Evolutionary conservation across 441 rosid species (phyloP).

Genomic region (Erodium chrysanthum): DNA sequence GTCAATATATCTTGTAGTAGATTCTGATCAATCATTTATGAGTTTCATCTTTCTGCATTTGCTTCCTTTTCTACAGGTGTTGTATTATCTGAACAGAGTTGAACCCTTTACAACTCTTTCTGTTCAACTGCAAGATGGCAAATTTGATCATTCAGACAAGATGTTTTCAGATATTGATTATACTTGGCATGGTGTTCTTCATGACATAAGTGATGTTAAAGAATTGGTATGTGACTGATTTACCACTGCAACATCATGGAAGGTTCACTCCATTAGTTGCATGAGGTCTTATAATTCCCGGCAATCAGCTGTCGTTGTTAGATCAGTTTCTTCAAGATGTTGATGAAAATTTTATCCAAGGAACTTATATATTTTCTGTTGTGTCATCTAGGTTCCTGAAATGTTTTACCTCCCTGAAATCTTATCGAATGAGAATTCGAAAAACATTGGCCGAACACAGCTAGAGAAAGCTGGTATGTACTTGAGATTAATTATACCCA

Average conservation of each 20-base stretch:
- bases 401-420: constrained; percentile 93
- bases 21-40: too few relatives aligned
- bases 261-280: too few relatives aligned
- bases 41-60: constrained; percentile 12
- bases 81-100: constrained; percentile 89
- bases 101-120: constrained; percentile 97
- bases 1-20: neutral
- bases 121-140: constrained; percentile 98
- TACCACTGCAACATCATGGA: constrained; percentile 9
- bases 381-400: constrained; percentile 77
- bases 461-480: constrained; percentile 80
- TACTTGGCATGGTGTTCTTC: constrained; percentile 96
- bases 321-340: constrained; percentile 4
- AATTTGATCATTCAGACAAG: constrained; percentile 97
- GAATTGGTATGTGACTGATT: constrained; percentile 66
- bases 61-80: constrained; percentile 48
- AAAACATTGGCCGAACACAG: constrained; percentile 86
- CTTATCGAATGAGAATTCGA: constrained; percentile 75
- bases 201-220: constrained; percentile 99
- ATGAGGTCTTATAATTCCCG: neutral
- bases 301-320: constrained; percentile 8
- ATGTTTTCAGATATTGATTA: constrained; percentile 88
- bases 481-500: constrained; percentile 15
- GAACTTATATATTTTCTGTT: constrained; percentile 13
- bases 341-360: constrained; percentile 11